A percentile compares a stretch with the other conserved stretches of the same genome.
These are phyloP conservation scores for Talaromyces albobiverticillius DNA, from an alignment of 2,329 filamentous ascomycete species.

Conservation along the genomic window DNA sequence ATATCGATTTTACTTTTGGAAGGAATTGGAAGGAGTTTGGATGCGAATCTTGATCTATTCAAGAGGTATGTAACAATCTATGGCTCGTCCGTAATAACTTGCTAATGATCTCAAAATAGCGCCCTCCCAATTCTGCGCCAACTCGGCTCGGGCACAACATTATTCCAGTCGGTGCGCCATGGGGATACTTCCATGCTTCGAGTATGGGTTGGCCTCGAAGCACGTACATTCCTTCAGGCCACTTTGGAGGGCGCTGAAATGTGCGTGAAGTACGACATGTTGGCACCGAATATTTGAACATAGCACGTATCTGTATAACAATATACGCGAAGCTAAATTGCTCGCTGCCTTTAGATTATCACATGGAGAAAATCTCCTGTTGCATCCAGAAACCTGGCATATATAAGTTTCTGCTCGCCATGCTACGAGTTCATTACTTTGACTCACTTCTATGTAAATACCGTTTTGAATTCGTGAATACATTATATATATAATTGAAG, in stretches of 20 bases:
- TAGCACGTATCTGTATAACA: too few relatives aligned
- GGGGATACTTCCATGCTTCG: constrained; percentile 83
- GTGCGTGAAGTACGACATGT: constrained; percentile 85
- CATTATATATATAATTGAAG: too few relatives aligned
- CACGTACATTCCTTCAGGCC: constrained; percentile 81
- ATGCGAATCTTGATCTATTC: constrained; percentile 85
- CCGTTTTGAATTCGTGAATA: too few relatives aligned
- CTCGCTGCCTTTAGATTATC: too few relatives aligned
- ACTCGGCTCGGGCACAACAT: constrained; percentile 63
- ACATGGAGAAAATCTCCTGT: too few relatives aligned
- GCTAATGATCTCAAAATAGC: constrained; percentile 41
- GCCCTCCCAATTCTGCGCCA: constrained; percentile 87
- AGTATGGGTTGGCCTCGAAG: constrained; percentile 88
- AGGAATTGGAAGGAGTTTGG: constrained; percentile 83
- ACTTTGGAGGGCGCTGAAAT: constrained; percentile 85
- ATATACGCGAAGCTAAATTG: too few relatives aligned
- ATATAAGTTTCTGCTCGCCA: too few relatives aligned
- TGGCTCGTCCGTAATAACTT: neutral
- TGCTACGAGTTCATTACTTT: too few relatives aligned
- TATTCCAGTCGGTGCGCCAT: constrained; percentile 61
- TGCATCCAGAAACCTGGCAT: too few relatives aligned
- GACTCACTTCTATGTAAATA: too few relatives aligned
- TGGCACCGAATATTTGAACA: constrained; percentile 76
- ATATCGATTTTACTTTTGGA: constrained; percentile 91
- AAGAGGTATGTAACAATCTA: constrained; percentile 54